phyloP scores from a whole-genome alignment of 805 yeast species.

The Hanseniaspora valbyensis region DNA sequence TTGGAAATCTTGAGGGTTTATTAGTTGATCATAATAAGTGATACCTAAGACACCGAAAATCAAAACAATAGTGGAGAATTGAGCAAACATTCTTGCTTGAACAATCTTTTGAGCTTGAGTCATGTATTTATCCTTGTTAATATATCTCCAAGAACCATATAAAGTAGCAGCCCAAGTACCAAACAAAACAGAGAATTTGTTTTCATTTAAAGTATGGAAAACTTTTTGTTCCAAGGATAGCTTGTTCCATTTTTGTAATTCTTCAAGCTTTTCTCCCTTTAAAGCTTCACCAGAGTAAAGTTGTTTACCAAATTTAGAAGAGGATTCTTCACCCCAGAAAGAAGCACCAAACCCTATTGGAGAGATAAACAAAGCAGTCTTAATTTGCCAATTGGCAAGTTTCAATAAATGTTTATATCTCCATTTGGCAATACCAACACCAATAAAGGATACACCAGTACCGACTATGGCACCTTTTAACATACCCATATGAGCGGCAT shows the following conservation, averaged over 20 bases:
- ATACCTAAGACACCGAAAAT: conserved; percentile 59
- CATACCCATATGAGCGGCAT: conserved; percentile 50
- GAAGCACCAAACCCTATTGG: conserved; percentile 57
- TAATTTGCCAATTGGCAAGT: conserved; percentile 43
- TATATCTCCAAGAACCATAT: conserved; percentile 66
- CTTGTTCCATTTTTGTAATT: conserved; percentile 41
- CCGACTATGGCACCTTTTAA: conserved; percentile 51
- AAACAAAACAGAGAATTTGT: conserved; percentile 58
- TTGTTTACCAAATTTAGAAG: conserved; percentile 51
- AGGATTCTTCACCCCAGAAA: conserved; percentile 60
- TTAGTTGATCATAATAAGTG: conserved; percentile 52
- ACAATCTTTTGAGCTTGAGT: conserved; percentile 69
- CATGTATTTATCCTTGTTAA: conserved; percentile 64
- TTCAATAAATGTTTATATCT: conserved; percentile 36
- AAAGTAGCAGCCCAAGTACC: conserved; percentile 72
- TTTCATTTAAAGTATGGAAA: conserved; percentile 38
- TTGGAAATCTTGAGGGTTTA: conserved; percentile 30
- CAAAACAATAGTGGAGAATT: conserved; percentile 62
- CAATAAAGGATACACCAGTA: conserved; percentile 41
- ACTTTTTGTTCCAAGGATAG: conserved; percentile 41
- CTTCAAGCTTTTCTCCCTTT: conserved; percentile 34
- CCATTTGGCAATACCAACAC: conserved; percentile 41
- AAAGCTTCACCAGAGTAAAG: conserved; percentile 41
- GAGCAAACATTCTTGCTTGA: conserved; percentile 87
- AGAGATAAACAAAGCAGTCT: conserved; percentile 53